Evolutionary conservation across 768 basidiomycete genomes (phyloP).

Genomic region (Trametes punicea): DNA sequence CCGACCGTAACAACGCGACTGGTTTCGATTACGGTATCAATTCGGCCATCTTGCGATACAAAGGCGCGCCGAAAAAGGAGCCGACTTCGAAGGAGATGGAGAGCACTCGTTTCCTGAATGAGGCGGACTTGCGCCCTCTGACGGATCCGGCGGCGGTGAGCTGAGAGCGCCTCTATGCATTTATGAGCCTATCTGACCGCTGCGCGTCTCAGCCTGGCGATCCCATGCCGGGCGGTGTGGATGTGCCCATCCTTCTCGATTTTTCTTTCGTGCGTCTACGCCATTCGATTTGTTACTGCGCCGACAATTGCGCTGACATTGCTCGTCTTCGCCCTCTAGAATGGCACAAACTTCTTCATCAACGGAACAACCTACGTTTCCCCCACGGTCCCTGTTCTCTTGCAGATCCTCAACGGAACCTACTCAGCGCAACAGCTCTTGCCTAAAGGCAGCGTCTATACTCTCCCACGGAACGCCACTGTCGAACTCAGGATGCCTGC

Average conservation of each 20-base stretch:
- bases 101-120: constrained; percentile 9
- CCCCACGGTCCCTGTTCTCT: constrained; percentile 49
- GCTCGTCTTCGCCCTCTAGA: constrained; percentile 1
- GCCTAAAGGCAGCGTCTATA: constrained; percentile 45
- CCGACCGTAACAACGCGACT: constrained; percentile 1
- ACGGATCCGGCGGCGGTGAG: constrained; percentile 21
- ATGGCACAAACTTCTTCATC: constrained; percentile 29
- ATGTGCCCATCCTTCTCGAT: constrained; percentile 17
- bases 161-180: no score
- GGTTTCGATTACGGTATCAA: constrained; percentile 36
- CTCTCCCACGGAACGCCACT: constrained; percentile 43
- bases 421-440: constrained; percentile 44
- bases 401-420: constrained; percentile 58
- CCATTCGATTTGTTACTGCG: constrained; percentile 18
- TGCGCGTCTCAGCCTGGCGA: constrained; percentile 20
- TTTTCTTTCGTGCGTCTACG: constrained; percentile 14
- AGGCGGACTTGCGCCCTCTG: constrained; percentile 24
- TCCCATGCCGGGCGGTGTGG: constrained; percentile 22
- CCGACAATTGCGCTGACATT: not conserved
- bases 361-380: constrained; percentile 36
- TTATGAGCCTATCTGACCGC: no score
- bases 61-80: constrained; percentile 36
- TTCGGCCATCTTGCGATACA: constrained; percentile 45
- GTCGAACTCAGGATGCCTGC: constrained; percentile 50
- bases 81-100: constrained; percentile 26